A percentile compares a stretch with the other conserved stretches of the same genome.
Conservation (phyloP, 1,284 basidiomycete genomes). For the Leccinum pallidistipes region DNA sequence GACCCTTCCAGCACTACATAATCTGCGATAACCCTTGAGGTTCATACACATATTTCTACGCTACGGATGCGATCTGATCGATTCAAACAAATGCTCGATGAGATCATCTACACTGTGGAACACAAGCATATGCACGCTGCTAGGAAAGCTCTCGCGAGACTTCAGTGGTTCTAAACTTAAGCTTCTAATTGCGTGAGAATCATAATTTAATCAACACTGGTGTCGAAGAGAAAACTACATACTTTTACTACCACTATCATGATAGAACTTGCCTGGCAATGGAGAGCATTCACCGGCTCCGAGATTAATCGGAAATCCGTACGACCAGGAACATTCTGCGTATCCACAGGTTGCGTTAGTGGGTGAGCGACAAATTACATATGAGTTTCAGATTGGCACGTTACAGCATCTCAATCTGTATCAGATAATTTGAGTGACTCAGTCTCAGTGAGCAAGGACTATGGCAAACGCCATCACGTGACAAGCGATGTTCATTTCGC, state of each 20-base stretch:
- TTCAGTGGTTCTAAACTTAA: not conserved
- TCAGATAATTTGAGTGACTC: too few species aligned
- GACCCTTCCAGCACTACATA: not conserved
- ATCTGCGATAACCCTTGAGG: not conserved
- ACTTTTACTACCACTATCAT: not conserved
- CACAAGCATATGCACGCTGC: not conserved
- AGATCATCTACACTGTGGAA: not conserved
- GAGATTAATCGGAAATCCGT: not conserved
- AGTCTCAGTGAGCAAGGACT: not conserved
- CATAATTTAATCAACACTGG: not conserved
- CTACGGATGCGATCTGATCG: not conserved
- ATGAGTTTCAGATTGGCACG: too few species aligned
- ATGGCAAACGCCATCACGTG: conserved; percentile 18
- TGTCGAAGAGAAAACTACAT: not conserved
- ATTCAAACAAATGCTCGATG: not conserved
- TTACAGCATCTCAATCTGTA: too few species aligned
- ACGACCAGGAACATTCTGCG: not conserved
- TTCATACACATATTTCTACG: not conserved
- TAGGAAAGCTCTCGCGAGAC: not conserved
- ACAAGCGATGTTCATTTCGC: conserved; percentile 3
- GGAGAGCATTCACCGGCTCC: not conserved
- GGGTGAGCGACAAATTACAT: not conserved
- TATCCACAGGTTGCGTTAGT: not conserved
- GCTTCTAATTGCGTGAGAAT: not conserved
- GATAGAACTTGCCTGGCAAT: not conserved